Evolutionary conservation across 371 early-diverging fungal genomes (phyloP), one percentile per base, ranked within the genome.

Genomic region (Umbelopsis sp.): DNA sequence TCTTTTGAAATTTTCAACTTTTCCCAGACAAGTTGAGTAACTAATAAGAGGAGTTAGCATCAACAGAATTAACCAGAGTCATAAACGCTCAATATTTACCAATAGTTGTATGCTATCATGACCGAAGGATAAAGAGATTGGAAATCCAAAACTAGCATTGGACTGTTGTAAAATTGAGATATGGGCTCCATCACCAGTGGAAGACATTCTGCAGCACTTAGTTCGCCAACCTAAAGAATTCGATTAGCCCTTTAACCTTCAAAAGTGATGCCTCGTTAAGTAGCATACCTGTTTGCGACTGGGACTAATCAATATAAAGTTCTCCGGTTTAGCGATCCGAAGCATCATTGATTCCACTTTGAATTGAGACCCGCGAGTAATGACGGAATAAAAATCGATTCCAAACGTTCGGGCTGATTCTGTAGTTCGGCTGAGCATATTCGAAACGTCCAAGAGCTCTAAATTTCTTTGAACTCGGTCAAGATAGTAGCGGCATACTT

Each of bases 41-140:
- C 92, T 88, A 70, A 7, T 24, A 16, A 25, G 10, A 63, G 22
- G 12, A 4, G 8, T 29, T n/a, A 51, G 6, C 11, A 69, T 22
- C 67, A 63, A 11, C 53, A 4, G 62, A 29, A 25, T 14, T 50
- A 8, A 50, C 7, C 6, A 22, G 29, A 12, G 4, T 38, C 18
- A 16, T 10, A 7, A 22, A 11, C 1, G 37, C 16, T 6, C 10
- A 18, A n/a, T 4, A 51, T 22, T 63, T 81, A 90, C 90, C 96
- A 97, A 53, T 92, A 93, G 69, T 97, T 97, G 76, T 95, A 95
- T 0, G 95, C 96, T 74, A 96, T 95, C 92, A 97, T 95, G 16
- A 97, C 83, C 38, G 94, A 93, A 8, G 97, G 97, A 70, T 97
- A 97, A 16, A 97, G 77, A 38, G 92, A 92, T 74, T 96, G 96